Evolutionary conservation across 441 rosid genomes (phyloP).

Genomic region (Jatropha podagrica): DNA sequence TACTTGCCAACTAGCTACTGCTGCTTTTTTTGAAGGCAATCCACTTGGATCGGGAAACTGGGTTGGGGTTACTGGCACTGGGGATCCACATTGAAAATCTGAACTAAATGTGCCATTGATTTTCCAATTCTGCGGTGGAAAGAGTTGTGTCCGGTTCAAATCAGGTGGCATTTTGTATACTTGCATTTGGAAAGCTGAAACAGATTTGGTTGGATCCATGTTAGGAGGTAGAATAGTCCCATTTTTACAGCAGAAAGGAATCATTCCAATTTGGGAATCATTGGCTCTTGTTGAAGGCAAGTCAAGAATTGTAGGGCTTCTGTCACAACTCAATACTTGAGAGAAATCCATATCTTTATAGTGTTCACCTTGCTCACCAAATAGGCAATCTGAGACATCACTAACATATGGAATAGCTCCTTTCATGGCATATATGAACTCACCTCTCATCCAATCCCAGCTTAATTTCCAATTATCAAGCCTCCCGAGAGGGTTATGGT

Average conservation of each 20-base stretch:
- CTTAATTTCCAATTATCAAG: slow-evolving; percentile 89
- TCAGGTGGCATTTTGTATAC: slow-evolving; percentile 90
- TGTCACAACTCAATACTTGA: slow-evolving; percentile 62
- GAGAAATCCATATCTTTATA: slow-evolving; percentile 59
- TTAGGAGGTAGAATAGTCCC: slow-evolving; percentile 69
- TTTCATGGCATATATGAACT: slow-evolving; percentile 66
- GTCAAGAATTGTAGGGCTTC: slow-evolving; percentile 70
- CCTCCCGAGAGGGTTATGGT: slow-evolving; percentile 71
- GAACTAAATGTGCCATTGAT: slow-evolving; percentile 74
- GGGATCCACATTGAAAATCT: slow-evolving; percentile 69
- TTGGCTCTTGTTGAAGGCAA: slow-evolving; percentile 75
- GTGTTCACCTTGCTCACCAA: slow-evolving; percentile 55
- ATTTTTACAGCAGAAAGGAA: slow-evolving; percentile 83
- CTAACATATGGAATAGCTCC: slow-evolving; percentile 72
- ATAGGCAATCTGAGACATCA: slow-evolving; percentile 66
- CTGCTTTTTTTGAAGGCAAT: slow-evolving; percentile 49
- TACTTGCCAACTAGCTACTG: slow-evolving; percentile 84
- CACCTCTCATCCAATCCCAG: slow-evolving; percentile 82
- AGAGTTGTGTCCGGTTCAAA: slow-evolving; percentile 57
- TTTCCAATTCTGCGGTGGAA: slow-evolving; percentile 77
- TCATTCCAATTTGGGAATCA: slow-evolving; percentile 57
- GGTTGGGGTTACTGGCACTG: slow-evolving; percentile 72
- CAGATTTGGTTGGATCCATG: slow-evolving; percentile 69
- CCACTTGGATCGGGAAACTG: slow-evolving; percentile 62
- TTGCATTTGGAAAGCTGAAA: slow-evolving; percentile 69